phyloP scores from a whole-genome alignment of 176 grass and related monocot genomes.

The Oryza glumipatula region DNA sequence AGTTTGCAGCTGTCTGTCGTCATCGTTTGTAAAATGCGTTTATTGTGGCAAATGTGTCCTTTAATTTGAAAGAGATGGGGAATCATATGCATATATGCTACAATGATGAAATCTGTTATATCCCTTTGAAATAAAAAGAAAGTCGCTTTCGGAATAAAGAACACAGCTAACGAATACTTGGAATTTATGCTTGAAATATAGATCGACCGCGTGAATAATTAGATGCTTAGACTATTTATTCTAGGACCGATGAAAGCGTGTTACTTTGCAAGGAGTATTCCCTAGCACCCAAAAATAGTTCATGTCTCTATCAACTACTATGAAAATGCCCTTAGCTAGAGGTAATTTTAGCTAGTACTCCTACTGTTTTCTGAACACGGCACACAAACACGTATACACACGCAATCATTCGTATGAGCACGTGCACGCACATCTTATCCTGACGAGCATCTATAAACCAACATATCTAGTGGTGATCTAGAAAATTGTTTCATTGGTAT shows the following conservation, averaged over 20 bases:
- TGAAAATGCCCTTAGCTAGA: not conserved
- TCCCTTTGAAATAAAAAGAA: not conserved
- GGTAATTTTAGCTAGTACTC: no score
- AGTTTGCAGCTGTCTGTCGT: no score
- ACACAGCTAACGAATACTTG: not conserved
- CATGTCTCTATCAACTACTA: not conserved
- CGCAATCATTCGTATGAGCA: no score
- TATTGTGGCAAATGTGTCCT: not conserved
- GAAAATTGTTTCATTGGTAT: no score
- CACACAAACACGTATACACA: no score
- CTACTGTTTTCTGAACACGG: no score
- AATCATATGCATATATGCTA: not conserved
- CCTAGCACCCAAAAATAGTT: not conserved
- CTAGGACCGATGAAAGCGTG: not conserved
- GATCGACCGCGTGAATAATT: constrained; percentile 1
- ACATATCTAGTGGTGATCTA: no score
- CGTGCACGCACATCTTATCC: no score
- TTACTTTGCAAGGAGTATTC: not conserved
- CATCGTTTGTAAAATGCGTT: no score
- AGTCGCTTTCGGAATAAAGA: not conserved
- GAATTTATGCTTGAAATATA: not conserved
- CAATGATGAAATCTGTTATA: not conserved
- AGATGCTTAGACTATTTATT: not conserved
- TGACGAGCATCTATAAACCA: no score
- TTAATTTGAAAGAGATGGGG: not conserved